A percentile compares a stretch with the other conserved stretches of the same genome.
Conservation (phyloP, 139 green algal genomes). For the Asterochloris sp. region DNA sequence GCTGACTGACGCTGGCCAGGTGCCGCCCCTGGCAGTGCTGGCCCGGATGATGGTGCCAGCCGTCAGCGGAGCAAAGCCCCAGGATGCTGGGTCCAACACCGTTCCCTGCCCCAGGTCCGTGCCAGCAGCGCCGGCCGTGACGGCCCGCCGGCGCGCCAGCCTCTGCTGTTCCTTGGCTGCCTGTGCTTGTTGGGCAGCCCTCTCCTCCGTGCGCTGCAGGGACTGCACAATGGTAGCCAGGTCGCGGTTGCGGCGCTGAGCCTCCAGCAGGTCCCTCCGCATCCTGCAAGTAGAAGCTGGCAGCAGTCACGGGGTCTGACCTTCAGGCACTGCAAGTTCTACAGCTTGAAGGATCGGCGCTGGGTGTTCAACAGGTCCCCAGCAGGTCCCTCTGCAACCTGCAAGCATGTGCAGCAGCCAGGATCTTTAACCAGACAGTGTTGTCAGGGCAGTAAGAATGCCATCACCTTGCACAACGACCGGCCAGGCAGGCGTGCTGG, state of each 20-base stretch:
- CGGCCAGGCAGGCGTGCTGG: no score
- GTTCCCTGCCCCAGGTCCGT: background rate
- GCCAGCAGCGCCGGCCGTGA: background rate
- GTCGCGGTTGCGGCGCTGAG: constrained; percentile 6
- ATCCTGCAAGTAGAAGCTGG: no score
- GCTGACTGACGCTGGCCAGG: background rate
- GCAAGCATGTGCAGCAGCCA: no score
- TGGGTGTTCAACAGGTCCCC: no score
- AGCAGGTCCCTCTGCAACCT: no score
- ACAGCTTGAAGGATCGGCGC: no score
- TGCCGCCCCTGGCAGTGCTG: background rate
- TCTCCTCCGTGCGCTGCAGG: constrained; percentile 2
- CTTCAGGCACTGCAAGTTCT: no score
- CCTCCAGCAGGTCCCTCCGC: constrained; percentile 1
- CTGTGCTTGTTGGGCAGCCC: background rate
- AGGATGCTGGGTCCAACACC: background rate
- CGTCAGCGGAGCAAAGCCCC: background rate
- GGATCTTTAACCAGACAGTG: no score
- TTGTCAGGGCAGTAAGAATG: no score
- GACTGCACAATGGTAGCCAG: constrained; percentile 12
- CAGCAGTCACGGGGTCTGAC: no score
- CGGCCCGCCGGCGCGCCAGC: background rate
- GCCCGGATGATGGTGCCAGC: background rate
- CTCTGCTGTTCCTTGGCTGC: background rate
- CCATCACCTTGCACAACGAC: no score